phyloP scores from a whole-genome alignment of 352 stramenopile genomes.

The Aphanomyces stellatus region DNA sequence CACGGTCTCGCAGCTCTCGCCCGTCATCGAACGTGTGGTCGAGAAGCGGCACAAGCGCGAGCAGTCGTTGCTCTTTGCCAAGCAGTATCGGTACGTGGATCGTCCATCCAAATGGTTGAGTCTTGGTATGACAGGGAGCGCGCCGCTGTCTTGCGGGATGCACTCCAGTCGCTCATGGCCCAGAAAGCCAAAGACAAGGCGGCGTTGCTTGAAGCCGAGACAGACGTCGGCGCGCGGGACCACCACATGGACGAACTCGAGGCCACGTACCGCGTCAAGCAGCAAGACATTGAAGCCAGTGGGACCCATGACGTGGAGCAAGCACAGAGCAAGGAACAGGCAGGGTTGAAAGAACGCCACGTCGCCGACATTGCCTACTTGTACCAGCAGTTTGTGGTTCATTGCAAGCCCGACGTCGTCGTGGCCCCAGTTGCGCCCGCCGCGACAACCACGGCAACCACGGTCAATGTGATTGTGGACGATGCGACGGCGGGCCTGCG shows the following conservation, averaged over 20 bases:
- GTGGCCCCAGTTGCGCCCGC: background rate
- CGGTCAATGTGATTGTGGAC: background rate
- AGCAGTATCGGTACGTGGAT: conserved; percentile 21
- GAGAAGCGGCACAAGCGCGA: conserved; percentile 46
- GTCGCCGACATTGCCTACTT: conserved; percentile 29
- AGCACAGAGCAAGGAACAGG: conserved; percentile 22
- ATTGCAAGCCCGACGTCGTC: conserved; percentile 4
- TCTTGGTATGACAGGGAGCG: conserved; percentile 6
- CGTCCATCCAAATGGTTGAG: background rate
- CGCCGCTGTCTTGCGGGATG: conserved; percentile 23
- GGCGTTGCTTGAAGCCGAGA: conserved; percentile 19
- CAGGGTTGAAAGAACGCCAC: conserved; percentile 35
- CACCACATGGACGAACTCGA: conserved; percentile 32
- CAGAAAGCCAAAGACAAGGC: conserved; percentile 46
- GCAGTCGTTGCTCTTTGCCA: conserved; percentile 28
- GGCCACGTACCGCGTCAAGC: conserved; percentile 29
- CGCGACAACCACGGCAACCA: background rate
- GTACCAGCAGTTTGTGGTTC: conserved; percentile 1
- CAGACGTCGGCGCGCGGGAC: conserved; percentile 18
- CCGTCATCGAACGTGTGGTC: conserved; percentile 54
- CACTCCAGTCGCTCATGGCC: conserved; percentile 34
- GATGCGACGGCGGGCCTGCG: conserved; percentile 2
- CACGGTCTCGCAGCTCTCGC: conserved; percentile 39
- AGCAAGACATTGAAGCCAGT: conserved; percentile 30
- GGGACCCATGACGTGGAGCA: conserved; percentile 27